Conservation (phyloP, 768 basidiomycete genomes). For the Hypholoma sublateritium region DNA sequence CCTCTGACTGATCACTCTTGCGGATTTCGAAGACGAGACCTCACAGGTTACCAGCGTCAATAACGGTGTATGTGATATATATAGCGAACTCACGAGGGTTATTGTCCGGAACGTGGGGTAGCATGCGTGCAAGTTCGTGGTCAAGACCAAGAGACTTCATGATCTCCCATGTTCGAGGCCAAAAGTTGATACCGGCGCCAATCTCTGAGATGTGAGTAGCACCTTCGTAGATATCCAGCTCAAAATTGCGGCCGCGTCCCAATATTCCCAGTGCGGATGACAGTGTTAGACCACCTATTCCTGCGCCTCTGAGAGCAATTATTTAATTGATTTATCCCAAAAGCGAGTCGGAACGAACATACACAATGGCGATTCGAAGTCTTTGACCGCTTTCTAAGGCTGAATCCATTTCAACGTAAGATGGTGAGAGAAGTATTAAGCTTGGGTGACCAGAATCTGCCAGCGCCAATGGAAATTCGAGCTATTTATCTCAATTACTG, state of each 20-base stretch:
- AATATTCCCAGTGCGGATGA: slow-evolving; percentile 17
- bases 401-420: not conserved
- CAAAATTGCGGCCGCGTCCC: slow-evolving; percentile 19
- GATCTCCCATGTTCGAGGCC: slow-evolving; percentile 38
- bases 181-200: slow-evolving; percentile 45
- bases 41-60: not conserved
- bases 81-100: slow-evolving; percentile 9
- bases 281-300: slow-evolving; percentile 20
- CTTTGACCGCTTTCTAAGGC: not conserved
- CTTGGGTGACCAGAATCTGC: too few species aligned
- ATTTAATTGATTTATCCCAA: not conserved
- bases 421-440: not conserved
- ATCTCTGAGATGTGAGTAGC: slow-evolving; percentile 37
- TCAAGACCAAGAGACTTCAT: slow-evolving; percentile 38
- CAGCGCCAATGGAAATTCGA: too few species aligned
- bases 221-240: slow-evolving; percentile 44
- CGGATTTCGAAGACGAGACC: slow-evolving; percentile 23
- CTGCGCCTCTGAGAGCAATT: slow-evolving; percentile 10
- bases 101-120: slow-evolving; percentile 15
- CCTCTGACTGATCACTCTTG: slow-evolving; percentile 34
- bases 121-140: slow-evolving; percentile 13
- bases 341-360: not conserved
- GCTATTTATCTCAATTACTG: too few species aligned
- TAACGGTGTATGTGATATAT: too few species aligned
- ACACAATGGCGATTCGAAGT: slow-evolving; percentile 18